Percentiles rank a stretch among this genome's conserved stretches.
Evolutionary conservation across 1,284 basidiomycete species (phyloP).

Genomic region (Austroboletus rostrupii): DNA sequence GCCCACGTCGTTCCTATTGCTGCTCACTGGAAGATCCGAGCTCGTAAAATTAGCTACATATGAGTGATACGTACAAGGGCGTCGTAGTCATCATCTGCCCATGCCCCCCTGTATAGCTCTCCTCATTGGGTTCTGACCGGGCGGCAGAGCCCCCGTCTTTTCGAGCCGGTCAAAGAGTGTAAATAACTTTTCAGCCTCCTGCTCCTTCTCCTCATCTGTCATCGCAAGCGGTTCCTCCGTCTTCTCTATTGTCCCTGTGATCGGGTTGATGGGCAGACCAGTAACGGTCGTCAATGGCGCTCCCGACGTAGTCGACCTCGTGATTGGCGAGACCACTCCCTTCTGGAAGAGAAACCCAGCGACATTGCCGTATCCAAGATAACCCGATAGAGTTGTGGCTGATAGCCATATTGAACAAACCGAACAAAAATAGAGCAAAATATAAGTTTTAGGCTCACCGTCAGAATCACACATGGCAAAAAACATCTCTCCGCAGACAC

Average conservation of each 20-base stretch:
- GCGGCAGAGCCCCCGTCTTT: conserved; percentile 60
- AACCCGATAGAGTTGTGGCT: conserved; percentile 67
- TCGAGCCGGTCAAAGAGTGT: conserved; percentile 86
- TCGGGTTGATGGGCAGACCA: conserved; percentile 66
- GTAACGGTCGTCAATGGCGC: conserved; percentile 37
- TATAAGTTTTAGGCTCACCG: conserved; percentile 43
- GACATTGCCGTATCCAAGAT: conserved; percentile 89
- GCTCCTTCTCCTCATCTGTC: conserved; percentile 90
- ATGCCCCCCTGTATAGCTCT: conserved; percentile 59
- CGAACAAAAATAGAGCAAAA: background rate
- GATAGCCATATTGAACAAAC: conserved; percentile 1
- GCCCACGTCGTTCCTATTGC: background rate
- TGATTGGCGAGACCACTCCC: conserved; percentile 66
- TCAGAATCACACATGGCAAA: conserved; percentile 78
- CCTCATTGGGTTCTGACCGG: conserved; percentile 68
- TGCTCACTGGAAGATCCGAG: background rate
- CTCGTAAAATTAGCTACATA: background rate
- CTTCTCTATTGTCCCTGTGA: conserved; percentile 63
- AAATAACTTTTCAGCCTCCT: conserved; percentile 86
- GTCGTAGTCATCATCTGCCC: conserved; percentile 12
- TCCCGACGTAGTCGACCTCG: conserved; percentile 18
- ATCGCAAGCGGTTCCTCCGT: conserved; percentile 50
- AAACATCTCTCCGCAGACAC: conserved; percentile 80
- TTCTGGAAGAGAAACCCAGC: conserved; percentile 90
- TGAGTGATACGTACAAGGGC: background rate